Evolutionary conservation across 108 stramenopile genomes (phyloP).

Genomic region (Aurantiochytrium sp.): DNA sequence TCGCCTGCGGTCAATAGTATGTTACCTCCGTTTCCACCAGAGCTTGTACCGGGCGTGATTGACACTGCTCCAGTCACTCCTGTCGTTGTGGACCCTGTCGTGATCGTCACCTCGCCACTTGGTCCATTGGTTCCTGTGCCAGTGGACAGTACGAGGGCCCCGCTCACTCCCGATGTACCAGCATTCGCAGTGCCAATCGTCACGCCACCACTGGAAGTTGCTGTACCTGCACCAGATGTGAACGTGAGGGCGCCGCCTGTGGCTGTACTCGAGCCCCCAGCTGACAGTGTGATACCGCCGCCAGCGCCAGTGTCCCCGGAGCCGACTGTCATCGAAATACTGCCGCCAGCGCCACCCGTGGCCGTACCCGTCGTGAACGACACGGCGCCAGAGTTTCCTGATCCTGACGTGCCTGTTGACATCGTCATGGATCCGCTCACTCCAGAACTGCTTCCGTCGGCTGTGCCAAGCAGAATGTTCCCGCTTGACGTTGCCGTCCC

Average conservation of each 20-base stretch:
- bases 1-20: not conserved
- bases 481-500: too few species aligned
- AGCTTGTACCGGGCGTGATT: not conserved
- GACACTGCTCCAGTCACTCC: not conserved
- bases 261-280: slow-evolving; percentile 10
- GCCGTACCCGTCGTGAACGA: slow-evolving; percentile 19
- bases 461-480: too few species aligned
- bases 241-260: slow-evolving; percentile 36
- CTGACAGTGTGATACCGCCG: slow-evolving; percentile 33
- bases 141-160: not conserved
- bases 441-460: not conserved
- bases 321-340: slow-evolving; percentile 30
- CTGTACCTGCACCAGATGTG: slow-evolving; percentile 42
- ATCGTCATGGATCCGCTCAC: not conserved
- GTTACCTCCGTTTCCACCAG: not conserved
- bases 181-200: not conserved
- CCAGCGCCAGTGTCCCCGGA: slow-evolving; percentile 25
- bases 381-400: not conserved
- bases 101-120: not conserved
- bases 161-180: not conserved
- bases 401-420: not conserved
- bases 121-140: not conserved
- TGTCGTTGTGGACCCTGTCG: not conserved
- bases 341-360: slow-evolving; percentile 1
- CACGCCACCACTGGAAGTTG: not conserved